These are phyloP conservation scores for Fonsecaea nubica DNA, from an alignment of 2,329 filamentous ascomycete genomes.

Conservation along the genomic window DNA sequence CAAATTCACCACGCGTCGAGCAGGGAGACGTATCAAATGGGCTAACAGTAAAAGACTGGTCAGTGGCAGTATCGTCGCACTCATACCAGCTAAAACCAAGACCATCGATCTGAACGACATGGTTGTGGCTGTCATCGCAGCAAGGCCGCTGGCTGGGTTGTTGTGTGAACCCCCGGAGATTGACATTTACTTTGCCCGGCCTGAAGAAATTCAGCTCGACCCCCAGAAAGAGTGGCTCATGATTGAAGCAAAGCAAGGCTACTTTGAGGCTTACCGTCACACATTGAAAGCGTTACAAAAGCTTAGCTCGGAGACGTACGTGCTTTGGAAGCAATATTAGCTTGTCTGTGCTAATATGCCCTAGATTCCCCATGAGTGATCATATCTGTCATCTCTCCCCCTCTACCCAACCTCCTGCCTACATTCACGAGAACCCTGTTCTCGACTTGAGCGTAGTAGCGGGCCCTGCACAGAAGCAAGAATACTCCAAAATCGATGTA, in stretches of 20 bases:
- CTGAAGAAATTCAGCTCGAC: slow-evolving; percentile 70
- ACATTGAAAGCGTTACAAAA: slow-evolving; percentile 76
- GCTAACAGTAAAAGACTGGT: slow-evolving; percentile 65
- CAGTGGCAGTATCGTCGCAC: slow-evolving; percentile 61
- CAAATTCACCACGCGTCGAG: slow-evolving; percentile 71
- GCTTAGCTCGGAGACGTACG: slow-evolving; percentile 60
- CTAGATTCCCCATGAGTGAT: slow-evolving; percentile 54
- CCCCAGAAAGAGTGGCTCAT: slow-evolving; percentile 74
- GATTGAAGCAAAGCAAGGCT: slow-evolving; percentile 75
- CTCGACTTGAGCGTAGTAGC: slow-evolving; percentile 54
- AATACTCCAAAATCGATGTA: slow-evolving; percentile 60
- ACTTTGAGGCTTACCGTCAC: slow-evolving; percentile 78
- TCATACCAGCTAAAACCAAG: slow-evolving; percentile 61
- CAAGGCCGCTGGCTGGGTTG: slow-evolving; percentile 68
- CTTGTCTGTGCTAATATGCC: slow-evolving; percentile 23
- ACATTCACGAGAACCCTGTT: slow-evolving; percentile 58
- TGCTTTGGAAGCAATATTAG: slow-evolving; percentile 6
- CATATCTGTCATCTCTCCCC: slow-evolving; percentile 50
- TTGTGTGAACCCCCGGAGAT: slow-evolving; percentile 72
- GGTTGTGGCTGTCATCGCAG: slow-evolving; percentile 74
- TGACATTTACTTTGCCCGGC: slow-evolving; percentile 73
- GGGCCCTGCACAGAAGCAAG: slow-evolving; percentile 45
- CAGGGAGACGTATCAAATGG: slow-evolving; percentile 73
- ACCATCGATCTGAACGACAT: slow-evolving; percentile 66
- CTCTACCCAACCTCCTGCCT: slow-evolving; percentile 58